A percentile compares a stretch with the other conserved stretches of the same genome.
These are phyloP conservation scores for Aspergillus texensis DNA, from an alignment of 2,329 filamentous ascomycete species.

Conservation along the genomic window DNA sequence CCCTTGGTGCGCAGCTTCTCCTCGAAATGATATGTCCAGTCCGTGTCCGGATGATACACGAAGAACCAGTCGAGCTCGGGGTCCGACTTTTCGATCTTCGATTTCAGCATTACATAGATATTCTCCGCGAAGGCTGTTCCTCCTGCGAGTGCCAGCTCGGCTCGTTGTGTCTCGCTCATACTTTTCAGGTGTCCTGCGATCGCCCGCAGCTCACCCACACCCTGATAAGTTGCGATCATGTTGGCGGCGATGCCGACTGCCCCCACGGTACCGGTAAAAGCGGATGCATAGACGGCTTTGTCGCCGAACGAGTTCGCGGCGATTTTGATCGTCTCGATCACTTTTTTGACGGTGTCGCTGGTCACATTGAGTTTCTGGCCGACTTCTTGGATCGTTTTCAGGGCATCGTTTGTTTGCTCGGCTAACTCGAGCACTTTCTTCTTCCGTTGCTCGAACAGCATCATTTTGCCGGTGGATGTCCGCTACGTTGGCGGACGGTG, in stretches of 20 bases:
- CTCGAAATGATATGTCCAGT: slow-evolving; percentile 9
- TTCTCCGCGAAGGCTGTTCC: slow-evolving; percentile 3
- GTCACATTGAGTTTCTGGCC: background rate
- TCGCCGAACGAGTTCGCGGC: slow-evolving; percentile 7
- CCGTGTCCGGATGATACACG: slow-evolving; percentile 9
- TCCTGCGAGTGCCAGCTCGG: slow-evolving; percentile 1
- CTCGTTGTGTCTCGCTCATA: slow-evolving; percentile 1
- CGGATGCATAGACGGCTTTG: slow-evolving; percentile 7
- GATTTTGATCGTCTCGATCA: slow-evolving; percentile 2
- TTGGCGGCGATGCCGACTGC: slow-evolving; percentile 1
- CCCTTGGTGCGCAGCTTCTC: slow-evolving; percentile 5
- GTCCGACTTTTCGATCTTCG: slow-evolving; percentile 6
- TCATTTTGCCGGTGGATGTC: background rate
- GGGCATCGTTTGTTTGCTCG: background rate
- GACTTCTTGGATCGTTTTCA: background rate
- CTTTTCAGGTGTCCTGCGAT: slow-evolving; percentile 7
- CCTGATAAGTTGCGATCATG: slow-evolving; percentile 2
- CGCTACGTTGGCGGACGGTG: background rate
- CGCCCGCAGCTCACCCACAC: slow-evolving; percentile 3
- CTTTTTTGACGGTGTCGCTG: background rate
- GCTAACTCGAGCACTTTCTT: background rate
- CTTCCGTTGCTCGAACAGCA: slow-evolving; percentile 2
- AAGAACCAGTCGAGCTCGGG: slow-evolving; percentile 6
- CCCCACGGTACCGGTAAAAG: background rate
- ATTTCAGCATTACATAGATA: slow-evolving; percentile 8